Conservation (phyloP, 345 rosid species). For the Gossypium thurberi region DNA sequence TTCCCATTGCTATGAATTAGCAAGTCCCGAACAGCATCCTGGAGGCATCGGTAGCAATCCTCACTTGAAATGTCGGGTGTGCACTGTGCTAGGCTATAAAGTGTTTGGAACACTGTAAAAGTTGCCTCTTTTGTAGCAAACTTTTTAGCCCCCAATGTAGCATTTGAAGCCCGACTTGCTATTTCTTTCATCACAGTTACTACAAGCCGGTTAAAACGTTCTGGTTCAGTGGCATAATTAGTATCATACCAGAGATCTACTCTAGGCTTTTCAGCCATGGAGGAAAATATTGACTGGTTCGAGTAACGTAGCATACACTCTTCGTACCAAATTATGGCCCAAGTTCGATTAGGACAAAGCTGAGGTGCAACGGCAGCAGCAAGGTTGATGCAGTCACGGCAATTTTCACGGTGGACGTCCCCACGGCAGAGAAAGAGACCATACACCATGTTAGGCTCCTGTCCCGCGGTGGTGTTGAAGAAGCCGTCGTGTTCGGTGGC, state of each 20-base stretch:
- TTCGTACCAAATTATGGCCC: constrained; percentile 15
- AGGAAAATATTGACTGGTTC: constrained; percentile 1
- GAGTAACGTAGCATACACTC: constrained; percentile 22
- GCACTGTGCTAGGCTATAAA: constrained; percentile 12
- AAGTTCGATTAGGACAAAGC: constrained; percentile 10
- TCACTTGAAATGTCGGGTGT: constrained; percentile 3
- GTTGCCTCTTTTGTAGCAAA: constrained; percentile 21
- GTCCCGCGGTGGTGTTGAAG: constrained; percentile 9
- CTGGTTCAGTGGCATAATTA: not conserved
- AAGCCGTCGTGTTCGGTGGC: constrained; percentile 14
- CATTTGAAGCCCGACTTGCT: constrained; percentile 3
- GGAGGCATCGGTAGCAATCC: constrained; percentile 7
- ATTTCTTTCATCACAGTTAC: not conserved
- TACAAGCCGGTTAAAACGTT: constrained; percentile 1
- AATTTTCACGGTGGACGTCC: constrained; percentile 8
- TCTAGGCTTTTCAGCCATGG: constrained; percentile 1
- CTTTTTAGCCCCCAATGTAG: constrained; percentile 13
- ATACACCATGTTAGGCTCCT: constrained; percentile 3
- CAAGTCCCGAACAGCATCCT: not conserved
- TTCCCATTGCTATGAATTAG: not conserved
- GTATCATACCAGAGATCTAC: not conserved
- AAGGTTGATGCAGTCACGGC: constrained; percentile 12
- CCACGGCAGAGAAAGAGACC: constrained; percentile 32
- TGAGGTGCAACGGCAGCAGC: not conserved
- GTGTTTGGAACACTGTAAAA: constrained; percentile 1